These are phyloP conservation scores for Paecilomyces dactylethromorphus DNA, from an alignment of 2,329 filamentous ascomycete genomes.

Conservation along the genomic window DNA sequence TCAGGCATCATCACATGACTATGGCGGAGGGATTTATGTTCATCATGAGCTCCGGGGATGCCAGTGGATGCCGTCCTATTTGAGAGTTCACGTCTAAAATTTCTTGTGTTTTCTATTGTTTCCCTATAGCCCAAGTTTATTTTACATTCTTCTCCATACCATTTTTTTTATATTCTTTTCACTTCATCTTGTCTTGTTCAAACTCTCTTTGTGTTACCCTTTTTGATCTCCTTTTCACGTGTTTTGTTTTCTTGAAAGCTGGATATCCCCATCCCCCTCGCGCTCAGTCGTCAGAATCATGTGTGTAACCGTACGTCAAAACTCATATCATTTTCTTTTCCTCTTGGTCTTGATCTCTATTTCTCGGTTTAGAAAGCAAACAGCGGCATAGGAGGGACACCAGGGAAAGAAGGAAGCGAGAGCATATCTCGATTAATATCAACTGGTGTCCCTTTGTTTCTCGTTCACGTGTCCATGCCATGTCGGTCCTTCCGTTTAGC, in stretches of 20 bases:
- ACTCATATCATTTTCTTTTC: slow-evolving; percentile 19
- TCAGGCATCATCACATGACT: background rate
- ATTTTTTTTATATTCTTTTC: slow-evolving; percentile 12
- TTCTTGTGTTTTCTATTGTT: slow-evolving; percentile 11
- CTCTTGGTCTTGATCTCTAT: slow-evolving; percentile 18
- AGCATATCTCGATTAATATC: slow-evolving; percentile 21
- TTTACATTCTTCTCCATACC: slow-evolving; percentile 9
- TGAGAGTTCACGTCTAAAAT: slow-evolving; percentile 6
- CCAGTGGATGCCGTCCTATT: slow-evolving; percentile 9
- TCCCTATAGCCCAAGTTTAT: slow-evolving; percentile 11
- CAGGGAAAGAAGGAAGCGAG: slow-evolving; percentile 19
- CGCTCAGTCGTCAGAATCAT: background rate
- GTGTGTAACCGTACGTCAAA: slow-evolving; percentile 2
- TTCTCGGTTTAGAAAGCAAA: slow-evolving; percentile 10
- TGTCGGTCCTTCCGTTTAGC: slow-evolving; percentile 27
- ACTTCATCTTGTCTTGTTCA: slow-evolving; percentile 2
- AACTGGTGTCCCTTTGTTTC: slow-evolving; percentile 15
- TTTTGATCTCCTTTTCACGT: slow-evolving; percentile 6
- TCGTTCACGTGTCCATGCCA: slow-evolving; percentile 30
- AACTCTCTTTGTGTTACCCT: slow-evolving; percentile 12
- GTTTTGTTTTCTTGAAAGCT: slow-evolving; percentile 20
- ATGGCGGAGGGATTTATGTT: slow-evolving; percentile 4
- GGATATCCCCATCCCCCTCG: slow-evolving; percentile 24
- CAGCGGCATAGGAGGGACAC: slow-evolving; percentile 10
- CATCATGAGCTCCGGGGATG: slow-evolving; percentile 11